phyloP scores from a whole-genome alignment of 2,329 filamentous ascomycete species.

The Endothia cerciana region DNA sequence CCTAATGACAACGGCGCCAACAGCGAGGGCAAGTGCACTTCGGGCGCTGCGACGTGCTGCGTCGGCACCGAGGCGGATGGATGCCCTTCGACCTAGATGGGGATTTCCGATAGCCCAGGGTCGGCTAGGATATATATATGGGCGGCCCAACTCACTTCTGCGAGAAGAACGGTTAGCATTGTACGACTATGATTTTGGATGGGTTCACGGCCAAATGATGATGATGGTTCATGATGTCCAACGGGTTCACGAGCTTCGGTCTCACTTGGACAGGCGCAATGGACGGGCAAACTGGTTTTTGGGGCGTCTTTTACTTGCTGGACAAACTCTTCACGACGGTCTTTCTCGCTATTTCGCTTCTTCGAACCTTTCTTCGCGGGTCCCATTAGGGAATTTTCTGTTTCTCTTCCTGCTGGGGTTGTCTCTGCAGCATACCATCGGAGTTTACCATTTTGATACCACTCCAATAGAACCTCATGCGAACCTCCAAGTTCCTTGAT shows the following conservation, averaged over 20 bases:
- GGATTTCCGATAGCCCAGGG: background rate
- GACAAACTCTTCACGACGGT: background rate
- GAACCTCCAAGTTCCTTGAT: background rate
- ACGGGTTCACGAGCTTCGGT: background rate
- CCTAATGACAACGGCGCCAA: conserved; percentile 24
- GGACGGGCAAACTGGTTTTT: background rate
- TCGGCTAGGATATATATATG: background rate
- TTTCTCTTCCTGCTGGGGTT: background rate
- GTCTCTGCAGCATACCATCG: background rate
- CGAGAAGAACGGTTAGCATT: background rate
- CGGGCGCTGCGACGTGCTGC: conserved; percentile 23
- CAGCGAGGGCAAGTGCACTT: conserved; percentile 20
- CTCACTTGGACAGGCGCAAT: background rate
- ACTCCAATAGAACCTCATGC: background rate
- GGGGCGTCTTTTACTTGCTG: background rate
- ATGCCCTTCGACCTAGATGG: conserved; percentile 4
- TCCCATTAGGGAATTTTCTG: background rate
- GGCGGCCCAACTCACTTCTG: background rate
- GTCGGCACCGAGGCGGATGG: conserved; percentile 18
- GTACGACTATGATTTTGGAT: background rate
- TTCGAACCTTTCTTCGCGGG: background rate
- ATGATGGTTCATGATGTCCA: background rate
- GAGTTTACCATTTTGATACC: background rate
- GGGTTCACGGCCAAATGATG: background rate
- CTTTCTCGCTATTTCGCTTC: background rate